Conservation (phyloP, 169 alveolate genomes). For the Cryptosporidium muris region DNA sequence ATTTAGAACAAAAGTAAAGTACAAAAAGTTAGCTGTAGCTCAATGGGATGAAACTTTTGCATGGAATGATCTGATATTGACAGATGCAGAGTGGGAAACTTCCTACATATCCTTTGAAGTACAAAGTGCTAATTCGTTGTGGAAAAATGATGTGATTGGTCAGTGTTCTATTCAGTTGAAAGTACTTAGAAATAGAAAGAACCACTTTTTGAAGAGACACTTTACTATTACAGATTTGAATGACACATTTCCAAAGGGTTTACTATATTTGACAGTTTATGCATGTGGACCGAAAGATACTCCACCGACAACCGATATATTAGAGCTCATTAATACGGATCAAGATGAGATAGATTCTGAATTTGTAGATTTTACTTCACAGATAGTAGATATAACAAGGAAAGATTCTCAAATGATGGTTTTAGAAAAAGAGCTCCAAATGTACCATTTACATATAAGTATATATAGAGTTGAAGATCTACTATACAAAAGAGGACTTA, state of each 20-base stretch:
- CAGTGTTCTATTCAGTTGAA: constrained; percentile 84
- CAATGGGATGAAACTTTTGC: constrained; percentile 89
- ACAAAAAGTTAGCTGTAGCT: constrained; percentile 84
- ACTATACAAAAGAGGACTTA: constrained; percentile 76
- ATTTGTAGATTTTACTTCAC: constrained; percentile 36
- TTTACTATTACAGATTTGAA: constrained; percentile 81
- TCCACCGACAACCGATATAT: constrained; percentile 69
- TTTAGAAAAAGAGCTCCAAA: constrained; percentile 57
- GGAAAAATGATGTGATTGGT: constrained; percentile 89
- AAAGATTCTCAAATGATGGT: neutral
- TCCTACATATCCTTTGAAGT: constrained; percentile 89
- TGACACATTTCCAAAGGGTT: constrained; percentile 81
- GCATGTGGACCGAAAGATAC: constrained; percentile 83
- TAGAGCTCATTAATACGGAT: constrained; percentile 52
- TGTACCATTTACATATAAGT: constrained; percentile 84
- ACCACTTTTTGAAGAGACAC: constrained; percentile 83
- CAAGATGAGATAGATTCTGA: constrained; percentile 41
- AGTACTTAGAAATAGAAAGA: constrained; percentile 82
- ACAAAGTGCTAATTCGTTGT: constrained; percentile 89
- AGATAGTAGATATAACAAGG: constrained; percentile 30
- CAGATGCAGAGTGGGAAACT: constrained; percentile 87
- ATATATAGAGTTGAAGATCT: constrained; percentile 85
- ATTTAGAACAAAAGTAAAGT: constrained; percentile 84
- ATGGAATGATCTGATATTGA: constrained; percentile 85
- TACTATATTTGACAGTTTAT: constrained; percentile 81